Conservation (phyloP, 1,284 basidiomycete species). For the Leccinum solheimii region DNA sequence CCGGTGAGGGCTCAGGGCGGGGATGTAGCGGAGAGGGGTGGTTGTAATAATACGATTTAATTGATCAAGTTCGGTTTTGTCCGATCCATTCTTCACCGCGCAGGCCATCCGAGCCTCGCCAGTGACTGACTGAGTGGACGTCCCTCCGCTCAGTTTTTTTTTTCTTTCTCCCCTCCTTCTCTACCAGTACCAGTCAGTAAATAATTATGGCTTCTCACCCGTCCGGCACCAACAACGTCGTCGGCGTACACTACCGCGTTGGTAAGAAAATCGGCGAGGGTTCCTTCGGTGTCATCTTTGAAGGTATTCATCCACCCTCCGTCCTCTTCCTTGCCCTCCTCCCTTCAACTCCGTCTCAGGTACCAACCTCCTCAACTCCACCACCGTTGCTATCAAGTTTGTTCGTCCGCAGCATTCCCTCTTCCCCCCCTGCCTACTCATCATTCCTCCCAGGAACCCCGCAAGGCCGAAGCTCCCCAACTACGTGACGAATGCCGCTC, state of each 20-base stretch:
- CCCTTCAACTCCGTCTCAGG: slow-evolving; percentile 46
- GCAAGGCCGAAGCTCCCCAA: slow-evolving; percentile 97
- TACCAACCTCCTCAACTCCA: slow-evolving; percentile 83
- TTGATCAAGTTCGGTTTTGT: slow-evolving; percentile 29
- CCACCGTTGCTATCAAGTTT: slow-evolving; percentile 96
- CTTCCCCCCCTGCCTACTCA: slow-evolving; percentile 6
- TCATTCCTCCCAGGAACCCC: slow-evolving; percentile 73
- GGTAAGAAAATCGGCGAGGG: slow-evolving; percentile 89
- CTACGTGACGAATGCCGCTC: slow-evolving; percentile 96
- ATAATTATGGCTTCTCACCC: slow-evolving; percentile 42
- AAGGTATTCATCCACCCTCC: slow-evolving; percentile 47
- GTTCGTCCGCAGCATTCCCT: slow-evolving; percentile 48
- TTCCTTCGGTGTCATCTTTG: slow-evolving; percentile 81
- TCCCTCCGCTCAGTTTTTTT: neutral
- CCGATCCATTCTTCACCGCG: slow-evolving; percentile 35
- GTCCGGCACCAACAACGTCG: slow-evolving; percentile 62
- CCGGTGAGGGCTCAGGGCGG: slow-evolving; percentile 16
- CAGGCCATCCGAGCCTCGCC: slow-evolving; percentile 30
- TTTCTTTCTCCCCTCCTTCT: neutral
- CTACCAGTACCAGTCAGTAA: slow-evolving; percentile 15
- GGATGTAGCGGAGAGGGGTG: slow-evolving; percentile 20
- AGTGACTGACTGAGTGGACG: slow-evolving; percentile 14
- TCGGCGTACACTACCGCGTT: slow-evolving; percentile 74
- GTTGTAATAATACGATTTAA: slow-evolving; percentile 2
- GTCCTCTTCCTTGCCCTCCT: neutral